Conservation (phyloP, 768 basidiomycete species). For the Leucocoprinus birnbaumii region DNA sequence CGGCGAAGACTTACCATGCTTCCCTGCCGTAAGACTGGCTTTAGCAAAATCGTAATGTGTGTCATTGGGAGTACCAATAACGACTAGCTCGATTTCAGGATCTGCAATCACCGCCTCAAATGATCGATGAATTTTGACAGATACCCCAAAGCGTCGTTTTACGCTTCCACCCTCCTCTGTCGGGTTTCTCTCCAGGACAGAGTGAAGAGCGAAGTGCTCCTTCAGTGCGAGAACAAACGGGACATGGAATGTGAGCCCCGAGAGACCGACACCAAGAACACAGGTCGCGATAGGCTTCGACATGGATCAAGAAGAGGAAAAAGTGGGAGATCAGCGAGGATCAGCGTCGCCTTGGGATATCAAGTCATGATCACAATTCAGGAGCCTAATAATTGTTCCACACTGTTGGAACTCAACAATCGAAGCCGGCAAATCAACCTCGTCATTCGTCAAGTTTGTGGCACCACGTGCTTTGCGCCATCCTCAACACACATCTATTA, state of each 20-base stretch:
- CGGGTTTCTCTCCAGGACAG: slow-evolving; percentile 77
- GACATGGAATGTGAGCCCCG: slow-evolving; percentile 75
- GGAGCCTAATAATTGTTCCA: too few species aligned
- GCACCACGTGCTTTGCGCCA: too few species aligned
- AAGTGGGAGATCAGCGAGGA: not conserved
- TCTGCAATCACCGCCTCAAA: slow-evolving; percentile 63
- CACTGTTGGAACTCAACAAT: too few species aligned
- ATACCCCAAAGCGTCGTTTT: slow-evolving; percentile 58
- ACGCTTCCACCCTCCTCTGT: slow-evolving; percentile 58
- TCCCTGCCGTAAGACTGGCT: slow-evolving; percentile 62
- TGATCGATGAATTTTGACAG: slow-evolving; percentile 53
- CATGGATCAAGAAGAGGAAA: slow-evolving; percentile 19
- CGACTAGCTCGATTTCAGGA: slow-evolving; percentile 61
- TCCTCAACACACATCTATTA: too few species aligned
- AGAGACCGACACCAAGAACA: slow-evolving; percentile 74
- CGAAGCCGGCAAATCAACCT: too few species aligned
- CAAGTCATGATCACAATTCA: too few species aligned
- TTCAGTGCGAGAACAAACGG: slow-evolving; percentile 77
- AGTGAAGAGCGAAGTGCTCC: slow-evolving; percentile 63
- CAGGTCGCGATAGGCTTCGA: slow-evolving; percentile 60
- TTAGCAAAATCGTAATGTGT: slow-evolving; percentile 73
- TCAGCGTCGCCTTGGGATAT: too few species aligned
- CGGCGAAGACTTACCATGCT: slow-evolving; percentile 52
- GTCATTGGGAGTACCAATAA: slow-evolving; percentile 70
- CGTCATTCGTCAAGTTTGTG: too few species aligned